phyloP scores from a whole-genome alignment of 192 early-diverging fungal species.

The Coemansia sp. region DNA sequence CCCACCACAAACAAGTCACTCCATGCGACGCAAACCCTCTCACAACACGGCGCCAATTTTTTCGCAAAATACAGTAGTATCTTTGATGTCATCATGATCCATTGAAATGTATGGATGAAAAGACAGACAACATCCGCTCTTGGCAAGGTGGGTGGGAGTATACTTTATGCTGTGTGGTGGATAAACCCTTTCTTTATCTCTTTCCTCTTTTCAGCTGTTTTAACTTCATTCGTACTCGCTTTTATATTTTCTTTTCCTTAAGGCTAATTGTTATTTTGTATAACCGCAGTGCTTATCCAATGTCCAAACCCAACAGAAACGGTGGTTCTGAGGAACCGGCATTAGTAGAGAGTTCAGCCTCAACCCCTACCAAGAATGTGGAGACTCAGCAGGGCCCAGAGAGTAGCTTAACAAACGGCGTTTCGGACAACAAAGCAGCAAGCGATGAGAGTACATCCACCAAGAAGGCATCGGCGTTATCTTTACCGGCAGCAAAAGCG shows the following conservation, averaged over 20 bases:
- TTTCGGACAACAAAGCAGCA: not conserved
- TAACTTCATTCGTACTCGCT: not conserved
- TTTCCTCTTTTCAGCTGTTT: not conserved
- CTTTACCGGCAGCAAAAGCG: slow-evolving; percentile 17
- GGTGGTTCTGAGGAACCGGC: not conserved
- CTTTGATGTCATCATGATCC: too few relatives aligned
- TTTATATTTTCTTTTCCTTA: not conserved
- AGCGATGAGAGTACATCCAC: not conserved
- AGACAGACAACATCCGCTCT: too few relatives aligned
- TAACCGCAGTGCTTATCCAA: not conserved
- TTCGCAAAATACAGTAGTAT: too few relatives aligned
- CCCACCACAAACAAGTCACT: too few relatives aligned
- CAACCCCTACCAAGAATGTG: too few relatives aligned
- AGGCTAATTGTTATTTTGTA: not conserved
- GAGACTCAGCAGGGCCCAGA: not conserved
- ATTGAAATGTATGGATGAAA: too few relatives aligned
- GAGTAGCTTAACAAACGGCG: not conserved
- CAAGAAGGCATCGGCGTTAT: not conserved
- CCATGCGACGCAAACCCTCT: too few relatives aligned
- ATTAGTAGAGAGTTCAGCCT: not conserved
- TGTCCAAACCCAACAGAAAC: not conserved
- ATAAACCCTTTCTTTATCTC: not conserved
- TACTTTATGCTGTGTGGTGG: too few relatives aligned
- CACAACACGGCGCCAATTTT: too few relatives aligned
- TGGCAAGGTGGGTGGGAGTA: too few relatives aligned